Evolutionary conservation across 805 yeast species (phyloP), one percentile per base, ranked within the genome.

Genomic region (Lipomyces starkeyi): DNA sequence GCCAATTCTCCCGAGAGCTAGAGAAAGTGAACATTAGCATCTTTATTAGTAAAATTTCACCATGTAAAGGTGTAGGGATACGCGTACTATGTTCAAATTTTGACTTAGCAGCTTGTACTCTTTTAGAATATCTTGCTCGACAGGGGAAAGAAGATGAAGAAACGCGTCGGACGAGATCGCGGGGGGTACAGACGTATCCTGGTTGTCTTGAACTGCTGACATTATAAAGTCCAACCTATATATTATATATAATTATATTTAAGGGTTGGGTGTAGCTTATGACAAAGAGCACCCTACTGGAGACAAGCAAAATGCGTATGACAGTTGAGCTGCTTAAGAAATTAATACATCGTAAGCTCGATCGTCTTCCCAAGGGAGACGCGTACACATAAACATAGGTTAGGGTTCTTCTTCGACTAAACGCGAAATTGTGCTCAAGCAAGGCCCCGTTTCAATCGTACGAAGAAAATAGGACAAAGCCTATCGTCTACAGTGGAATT

Each of bases 121-220:
- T 9, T 60, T 55, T n/a, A 69, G 58, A 5, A 69, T 65, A 6
- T 62, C 66, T 34, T 55, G 71, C 59, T 69, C 71, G 20, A 59
- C 59, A 7, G 70, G 67, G 3, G 71, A 65, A 22, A 68, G 49
- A 17, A 68, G 60, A 22, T 63, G 70, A 25, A 53, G 58, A 52
- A 63, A 25, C 56, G 59, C 29, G 25, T 67, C 70, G 1, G 67
- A 56, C 9, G 67, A 67, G n/a, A 54, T 54, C 34, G 27, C 62
- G 7, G 17, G 56, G 11, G 4, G 8, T 7, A 14, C 29, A 13
- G 56, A 25, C 9, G n/a, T 29, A n/a, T 53, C 56, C 35, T 25
- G 56, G 34, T 22, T 53, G 29, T 53, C 56, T 58, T 27, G 47
- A 22, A 29, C n/a, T 11, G 61, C 61, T 32, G 58, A 13, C 63